Evolutionary conservation across 306 rosid genomes (phyloP), one percentile per base, ranked within the genome.

Genomic region (Alnus rubra): DNA sequence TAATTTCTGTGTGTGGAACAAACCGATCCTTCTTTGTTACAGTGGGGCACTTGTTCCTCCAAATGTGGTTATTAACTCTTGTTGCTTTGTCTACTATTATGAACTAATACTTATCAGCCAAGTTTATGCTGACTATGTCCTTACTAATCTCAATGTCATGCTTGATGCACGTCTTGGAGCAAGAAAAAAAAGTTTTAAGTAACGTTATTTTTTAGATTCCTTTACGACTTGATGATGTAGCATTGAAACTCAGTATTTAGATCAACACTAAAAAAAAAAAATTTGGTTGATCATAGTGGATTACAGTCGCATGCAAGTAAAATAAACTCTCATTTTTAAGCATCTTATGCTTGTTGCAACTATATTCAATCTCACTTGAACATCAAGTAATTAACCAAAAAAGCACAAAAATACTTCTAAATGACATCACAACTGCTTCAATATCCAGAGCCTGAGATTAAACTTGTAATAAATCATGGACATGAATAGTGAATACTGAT

Each of bases 41-140:
- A 30, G 63, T 42, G 75, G 70, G 42, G 31, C 44, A 73, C 47
- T 53, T 15, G 60, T 51, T 45, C 78, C 69, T 78, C 33, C 7
- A 23, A 72, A 49, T 19, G 77, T 47, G 50, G 67, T 74, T 47
- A 48, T 73, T 74, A 62, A 73, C 47, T 75, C 53, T 44, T 23
- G 45, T 23, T 71, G 63, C 64, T 65, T 10, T 84, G 82, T 71
- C 74, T 60, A 48, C 68, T 83, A 42, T 75, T 44, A 4, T 67
- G 39, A 30, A 59, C 44, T 67, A 67, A 16, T 67, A 16, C 44
- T 67, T 18, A 3, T 67, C 15, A 42, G 33, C 4, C 72, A 8
- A 63, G 45, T 63, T 16, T 42, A 39, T 67, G n/a, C 31, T 67
- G 16, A 42, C 51, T 9, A 16, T 39, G 23, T 67, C 19, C 5